Base-by-base conservation (phyloP, 2,329 filamentous ascomycete species). In the Alternaria consortialis region DNA sequence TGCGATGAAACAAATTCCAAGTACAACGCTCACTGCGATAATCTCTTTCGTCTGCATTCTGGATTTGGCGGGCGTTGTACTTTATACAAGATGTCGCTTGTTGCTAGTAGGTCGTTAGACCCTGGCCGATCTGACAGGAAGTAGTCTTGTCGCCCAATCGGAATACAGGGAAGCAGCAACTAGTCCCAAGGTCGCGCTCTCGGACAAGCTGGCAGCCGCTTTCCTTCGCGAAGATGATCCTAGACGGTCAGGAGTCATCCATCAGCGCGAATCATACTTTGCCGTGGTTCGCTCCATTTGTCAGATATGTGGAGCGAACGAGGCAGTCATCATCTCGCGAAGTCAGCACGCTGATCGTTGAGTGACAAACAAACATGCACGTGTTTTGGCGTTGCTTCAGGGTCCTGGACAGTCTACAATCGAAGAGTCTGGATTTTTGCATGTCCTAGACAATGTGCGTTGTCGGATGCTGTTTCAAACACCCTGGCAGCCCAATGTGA, bases 141-240 rank as follows among this genome's bases (percentile, higher is more conserved):
- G 54, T 61, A 53, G 59, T 60, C 56, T 52, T 50, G 56, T 43
- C 48, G 29, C 51, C 72, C 69, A 73, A 74, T 74, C 72, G 72
- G 72, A 72, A 56, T 43, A 62, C 65, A 63, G 64, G 72, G 72
- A 73, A 73, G 66, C 44, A 56, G 64, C 65, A 51, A 61, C 60
- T 64, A 58, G 61, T 58, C 51, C 53, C 46, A 52, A 34, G 36
- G 55, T 58, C 56, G 60, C 63, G 37, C 54, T 62, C 60, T 66
- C 65, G 62, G 65, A 61, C 62, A 51, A 65, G 50, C 58, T 63
- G 61, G 64, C 48, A 52, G 58, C 65, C 64, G 63, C 65, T 65
- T 62, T 62, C 59, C 56, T 32, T 63, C 55, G 47, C 53, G 6
- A 36, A 56, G 31, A 43, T 34, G 31, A 54, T 53, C 48, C 27